Conservation (phyloP, 139 green algal species). For the Parachlorella kessleri region DNA sequence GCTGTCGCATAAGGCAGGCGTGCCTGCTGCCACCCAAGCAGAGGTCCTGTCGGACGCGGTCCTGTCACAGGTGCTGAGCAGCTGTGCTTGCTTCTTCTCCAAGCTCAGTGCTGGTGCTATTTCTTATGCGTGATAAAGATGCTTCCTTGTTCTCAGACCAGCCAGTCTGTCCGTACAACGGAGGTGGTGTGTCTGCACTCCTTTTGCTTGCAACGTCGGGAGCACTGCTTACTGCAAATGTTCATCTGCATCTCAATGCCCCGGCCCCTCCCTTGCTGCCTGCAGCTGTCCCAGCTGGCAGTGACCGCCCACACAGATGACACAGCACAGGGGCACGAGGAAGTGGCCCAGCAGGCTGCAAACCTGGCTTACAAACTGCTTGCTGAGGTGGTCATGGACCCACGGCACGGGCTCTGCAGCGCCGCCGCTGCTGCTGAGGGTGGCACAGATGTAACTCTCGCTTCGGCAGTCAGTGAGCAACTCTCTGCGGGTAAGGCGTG, state of each 20-base stretch:
- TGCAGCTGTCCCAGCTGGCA: neutral
- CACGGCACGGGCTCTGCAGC: neutral
- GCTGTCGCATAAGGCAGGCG: slow-evolving; percentile 8
- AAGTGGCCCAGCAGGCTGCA: neutral
- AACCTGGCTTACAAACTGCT: neutral
- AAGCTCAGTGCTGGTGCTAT: no score
- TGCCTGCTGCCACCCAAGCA: slow-evolving; percentile 37
- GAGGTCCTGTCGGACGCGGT: slow-evolving; percentile 58
- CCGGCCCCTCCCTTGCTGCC: neutral
- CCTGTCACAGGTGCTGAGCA: slow-evolving; percentile 46
- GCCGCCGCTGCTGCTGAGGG: neutral
- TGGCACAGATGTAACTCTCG: no score
- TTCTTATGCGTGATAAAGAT: no score
- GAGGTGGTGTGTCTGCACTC: no score
- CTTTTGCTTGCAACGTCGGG: no score
- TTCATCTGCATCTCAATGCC: no score
- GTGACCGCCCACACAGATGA: neutral
- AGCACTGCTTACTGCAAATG: no score
- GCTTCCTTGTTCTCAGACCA: no score
- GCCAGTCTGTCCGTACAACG: no score
- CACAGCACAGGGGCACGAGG: neutral
- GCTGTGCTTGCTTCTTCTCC: no score
- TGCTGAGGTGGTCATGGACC: neutral
- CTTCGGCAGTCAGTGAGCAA: no score
- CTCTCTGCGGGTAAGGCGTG: no score